A percentile compares a stretch with the other conserved stretches of the same genome.
Conservation (phyloP, 2,329 filamentous ascomycete species). For the Apiospora saccharicola region DNA sequence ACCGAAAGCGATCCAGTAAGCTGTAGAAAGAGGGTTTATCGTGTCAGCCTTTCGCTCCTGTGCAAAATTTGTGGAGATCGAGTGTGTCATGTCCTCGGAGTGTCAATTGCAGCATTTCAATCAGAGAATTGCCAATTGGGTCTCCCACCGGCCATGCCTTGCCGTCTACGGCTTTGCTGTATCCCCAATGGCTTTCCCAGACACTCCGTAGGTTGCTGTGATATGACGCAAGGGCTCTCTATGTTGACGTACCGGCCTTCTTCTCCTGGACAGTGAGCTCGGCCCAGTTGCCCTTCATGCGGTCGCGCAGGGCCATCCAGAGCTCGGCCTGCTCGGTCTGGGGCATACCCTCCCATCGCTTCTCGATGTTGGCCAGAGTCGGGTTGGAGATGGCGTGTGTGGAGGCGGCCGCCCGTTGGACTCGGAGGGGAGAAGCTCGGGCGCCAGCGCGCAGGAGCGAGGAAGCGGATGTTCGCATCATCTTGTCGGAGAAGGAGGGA, state of each 20-base stretch:
- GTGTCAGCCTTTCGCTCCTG: constrained; percentile 17
- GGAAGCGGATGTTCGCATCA: constrained; percentile 63
- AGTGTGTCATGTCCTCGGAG: constrained; percentile 3
- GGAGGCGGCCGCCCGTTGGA: constrained; percentile 63
- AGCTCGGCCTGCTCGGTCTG: constrained; percentile 99
- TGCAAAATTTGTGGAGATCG: background rate
- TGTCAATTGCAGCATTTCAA: constrained; percentile 7
- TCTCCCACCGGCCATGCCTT: background rate
- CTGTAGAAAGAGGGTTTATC: constrained; percentile 57
- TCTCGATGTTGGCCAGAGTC: constrained; percentile 97
- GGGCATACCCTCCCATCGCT: constrained; percentile 98
- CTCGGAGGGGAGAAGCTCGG: constrained; percentile 49
- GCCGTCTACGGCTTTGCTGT: background rate
- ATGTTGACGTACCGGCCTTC: constrained; percentile 86
- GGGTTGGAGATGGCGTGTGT: constrained; percentile 98
- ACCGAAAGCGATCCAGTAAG: constrained; percentile 99
- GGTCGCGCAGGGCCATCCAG: constrained; percentile 97
- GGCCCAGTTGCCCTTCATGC: constrained; percentile 98
- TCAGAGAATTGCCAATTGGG: constrained; percentile 19
- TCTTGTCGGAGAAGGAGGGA: constrained; percentile 42
- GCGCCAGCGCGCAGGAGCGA: constrained; percentile 58
- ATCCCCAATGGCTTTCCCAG: background rate
- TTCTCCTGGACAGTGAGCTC: constrained; percentile 97
- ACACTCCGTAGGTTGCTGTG: background rate
- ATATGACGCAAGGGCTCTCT: constrained; percentile 21